These are phyloP conservation scores for Protomyces gravidus DNA, from an alignment of 1,139 yeast genomes.

Conservation along the genomic window DNA sequence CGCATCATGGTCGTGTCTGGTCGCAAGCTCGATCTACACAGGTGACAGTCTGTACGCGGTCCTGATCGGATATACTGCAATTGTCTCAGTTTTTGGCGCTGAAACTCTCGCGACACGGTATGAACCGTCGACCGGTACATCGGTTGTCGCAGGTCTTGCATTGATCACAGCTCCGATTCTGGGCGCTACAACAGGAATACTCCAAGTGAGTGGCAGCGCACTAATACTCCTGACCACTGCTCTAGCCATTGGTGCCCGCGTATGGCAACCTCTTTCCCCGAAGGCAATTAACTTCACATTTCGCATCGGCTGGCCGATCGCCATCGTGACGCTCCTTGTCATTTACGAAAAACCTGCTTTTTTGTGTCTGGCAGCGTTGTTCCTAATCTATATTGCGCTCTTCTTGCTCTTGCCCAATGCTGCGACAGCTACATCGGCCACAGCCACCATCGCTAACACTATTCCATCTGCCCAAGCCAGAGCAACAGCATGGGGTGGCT, in stretches of 20 bases:
- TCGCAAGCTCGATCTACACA: background rate
- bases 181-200: background rate
- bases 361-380: background rate
- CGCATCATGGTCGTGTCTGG: background rate
- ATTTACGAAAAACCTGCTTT: background rate
- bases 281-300: background rate
- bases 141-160: background rate
- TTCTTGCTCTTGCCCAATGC: background rate
- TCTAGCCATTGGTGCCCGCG: background rate
- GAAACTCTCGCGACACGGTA: background rate
- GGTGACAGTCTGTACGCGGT: background rate
- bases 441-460: background rate
- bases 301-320: constrained; percentile 1
- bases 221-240: background rate
- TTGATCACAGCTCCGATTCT: background rate
- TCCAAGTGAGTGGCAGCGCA: background rate
- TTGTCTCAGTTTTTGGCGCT: background rate
- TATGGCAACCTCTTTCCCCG: background rate
- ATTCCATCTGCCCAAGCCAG: background rate
- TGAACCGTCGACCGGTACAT: background rate
- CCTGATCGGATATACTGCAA: background rate
- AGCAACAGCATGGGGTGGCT: background rate
- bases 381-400: background rate
- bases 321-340: background rate
- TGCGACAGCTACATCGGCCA: background rate